Conservation (phyloP, 352 stramenopile species). For the Globisporangium irregulare region DNA sequence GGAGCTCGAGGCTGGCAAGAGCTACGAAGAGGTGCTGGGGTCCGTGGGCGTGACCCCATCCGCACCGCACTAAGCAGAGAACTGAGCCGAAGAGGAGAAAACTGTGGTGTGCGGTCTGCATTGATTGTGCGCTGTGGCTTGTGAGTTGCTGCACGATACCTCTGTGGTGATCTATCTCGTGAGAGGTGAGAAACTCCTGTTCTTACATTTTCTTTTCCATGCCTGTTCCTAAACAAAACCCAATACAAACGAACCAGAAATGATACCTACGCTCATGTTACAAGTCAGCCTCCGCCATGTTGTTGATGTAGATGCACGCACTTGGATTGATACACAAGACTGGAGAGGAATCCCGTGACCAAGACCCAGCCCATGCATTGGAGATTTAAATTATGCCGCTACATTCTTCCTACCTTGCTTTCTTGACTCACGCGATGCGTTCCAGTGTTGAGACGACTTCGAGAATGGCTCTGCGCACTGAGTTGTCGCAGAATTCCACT, state of each 20-base stretch:
- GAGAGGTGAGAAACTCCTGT: background rate
- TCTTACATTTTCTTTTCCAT: background rate
- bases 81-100: background rate
- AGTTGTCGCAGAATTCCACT: background rate
- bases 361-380: no score
- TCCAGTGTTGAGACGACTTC: constrained; percentile 4
- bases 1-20: constrained; percentile 68
- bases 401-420: background rate
- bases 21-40: constrained; percentile 56
- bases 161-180: constrained; percentile 1
- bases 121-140: background rate
- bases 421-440: constrained; percentile 4
- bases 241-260: background rate
- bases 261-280: background rate
- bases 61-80: background rate
- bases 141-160: background rate
- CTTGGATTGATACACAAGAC: background rate
- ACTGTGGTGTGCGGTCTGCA: background rate
- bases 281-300: background rate
- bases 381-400: background rate
- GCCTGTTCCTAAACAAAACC: background rate
- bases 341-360: no score
- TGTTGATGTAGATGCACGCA: background rate
- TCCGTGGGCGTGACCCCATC: constrained; percentile 43
- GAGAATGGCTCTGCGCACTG: constrained; percentile 3